These are phyloP conservation scores for Ulota crispa DNA, from an alignment of 225 moss, liverwort and hornwort species.

Conservation along the genomic window DNA sequence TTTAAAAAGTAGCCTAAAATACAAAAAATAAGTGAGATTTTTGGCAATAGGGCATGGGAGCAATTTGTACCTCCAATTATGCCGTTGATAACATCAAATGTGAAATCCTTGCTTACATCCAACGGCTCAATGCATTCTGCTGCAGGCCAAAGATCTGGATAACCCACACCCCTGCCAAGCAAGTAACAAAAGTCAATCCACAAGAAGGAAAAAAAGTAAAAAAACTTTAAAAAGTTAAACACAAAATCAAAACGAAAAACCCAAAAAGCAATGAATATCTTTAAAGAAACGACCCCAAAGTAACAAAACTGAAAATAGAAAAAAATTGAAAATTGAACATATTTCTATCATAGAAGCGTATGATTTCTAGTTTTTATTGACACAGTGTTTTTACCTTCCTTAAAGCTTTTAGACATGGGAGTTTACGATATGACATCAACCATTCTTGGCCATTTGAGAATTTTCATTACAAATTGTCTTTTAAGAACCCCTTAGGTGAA, in stretches of 20 bases:
- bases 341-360: too few relatives aligned
- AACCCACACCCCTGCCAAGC: constrained; percentile 77
- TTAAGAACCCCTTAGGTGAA: too few relatives aligned
- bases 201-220: not conserved
- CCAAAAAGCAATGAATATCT: not conserved
- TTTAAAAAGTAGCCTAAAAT: not conserved
- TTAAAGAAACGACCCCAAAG: not conserved
- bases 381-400: too few relatives aligned
- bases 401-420: too few relatives aligned
- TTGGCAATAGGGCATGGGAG: not conserved
- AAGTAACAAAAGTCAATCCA: constrained; percentile 7
- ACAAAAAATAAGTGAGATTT: too few relatives aligned
- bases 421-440: too few relatives aligned
- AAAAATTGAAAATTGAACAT: too few relatives aligned
- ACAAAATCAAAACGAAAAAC: not conserved
- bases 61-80: constrained; percentile 61
- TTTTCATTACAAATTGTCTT: too few relatives aligned
- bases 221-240: not conserved
- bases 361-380: too few relatives aligned
- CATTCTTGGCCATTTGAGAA: too few relatives aligned
- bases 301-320: too few relatives aligned
- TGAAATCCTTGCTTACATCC: constrained; percentile 81
- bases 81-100: constrained; percentile 75
- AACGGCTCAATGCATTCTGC: constrained; percentile 74
- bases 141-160: constrained; percentile 84